Percentiles rank a stretch among this genome's conserved stretches.
Evolutionary conservation across 225 moss, liverwort and hornwort genomes (phyloP).

Genomic region (Polytrichum formosum): DNA sequence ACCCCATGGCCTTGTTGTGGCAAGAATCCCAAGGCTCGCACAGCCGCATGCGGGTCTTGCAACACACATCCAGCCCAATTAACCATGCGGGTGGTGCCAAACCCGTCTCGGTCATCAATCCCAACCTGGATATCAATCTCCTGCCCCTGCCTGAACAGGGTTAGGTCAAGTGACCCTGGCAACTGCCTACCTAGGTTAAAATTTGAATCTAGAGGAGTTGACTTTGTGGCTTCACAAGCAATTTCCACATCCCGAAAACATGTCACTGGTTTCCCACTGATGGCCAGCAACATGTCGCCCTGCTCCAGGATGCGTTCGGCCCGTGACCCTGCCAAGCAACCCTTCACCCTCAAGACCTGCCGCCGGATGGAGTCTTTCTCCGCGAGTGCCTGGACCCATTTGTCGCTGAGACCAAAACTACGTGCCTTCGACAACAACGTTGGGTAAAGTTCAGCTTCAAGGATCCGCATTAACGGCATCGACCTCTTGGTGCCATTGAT

Average conservation of each 20-base stretch:
- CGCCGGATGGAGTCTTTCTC: constrained; percentile 68
- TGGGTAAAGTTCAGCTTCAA: constrained; percentile 82
- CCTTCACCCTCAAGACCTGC: constrained; percentile 84
- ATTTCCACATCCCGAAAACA: constrained; percentile 83
- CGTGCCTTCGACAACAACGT: constrained; percentile 84
- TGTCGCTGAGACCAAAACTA: constrained; percentile 78
- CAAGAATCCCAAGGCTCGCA: constrained; percentile 75
- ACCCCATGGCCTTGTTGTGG: constrained; percentile 93
- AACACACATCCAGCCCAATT: constrained; percentile 88
- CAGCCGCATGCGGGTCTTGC: constrained; percentile 83
- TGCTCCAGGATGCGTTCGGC: constrained; percentile 68
- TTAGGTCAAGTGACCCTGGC: constrained; percentile 46
- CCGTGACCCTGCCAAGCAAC: constrained; percentile 76
- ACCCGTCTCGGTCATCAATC: constrained; percentile 80
- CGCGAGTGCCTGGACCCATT: constrained; percentile 78
- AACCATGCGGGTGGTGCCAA: constrained; percentile 82
- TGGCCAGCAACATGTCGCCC: constrained; percentile 86
- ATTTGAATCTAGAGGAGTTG: not conserved
- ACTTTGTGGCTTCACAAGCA: constrained; percentile 64
- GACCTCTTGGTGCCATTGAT: constrained; percentile 63
- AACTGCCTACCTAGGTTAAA: constrained; percentile 1
- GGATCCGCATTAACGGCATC: constrained; percentile 78
- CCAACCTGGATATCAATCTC: constrained; percentile 67
- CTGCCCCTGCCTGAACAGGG: constrained; percentile 67
- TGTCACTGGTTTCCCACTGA: constrained; percentile 68